A percentile compares a stretch with the other conserved stretches of the same genome.
phyloP scores from a whole-genome alignment of 345 rosid genomes.

The Hibiscus trionum region DNA sequence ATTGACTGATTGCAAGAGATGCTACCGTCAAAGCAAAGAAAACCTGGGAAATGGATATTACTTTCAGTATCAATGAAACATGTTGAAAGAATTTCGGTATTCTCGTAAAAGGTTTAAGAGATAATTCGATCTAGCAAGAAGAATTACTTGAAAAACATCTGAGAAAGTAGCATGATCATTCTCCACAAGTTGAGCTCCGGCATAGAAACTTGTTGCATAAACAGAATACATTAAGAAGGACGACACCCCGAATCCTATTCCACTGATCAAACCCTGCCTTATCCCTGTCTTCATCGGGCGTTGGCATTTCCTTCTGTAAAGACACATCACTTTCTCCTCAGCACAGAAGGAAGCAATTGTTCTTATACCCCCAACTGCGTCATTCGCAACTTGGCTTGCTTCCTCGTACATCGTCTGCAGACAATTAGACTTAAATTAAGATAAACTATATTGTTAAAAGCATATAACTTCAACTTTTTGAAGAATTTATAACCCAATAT shows the following conservation, averaged over 20 bases:
- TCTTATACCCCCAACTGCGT: constrained; percentile 79
- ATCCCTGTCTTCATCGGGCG: constrained; percentile 58
- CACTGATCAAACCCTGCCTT: constrained; percentile 55
- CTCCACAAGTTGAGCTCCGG: constrained; percentile 53
- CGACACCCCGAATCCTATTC: constrained; percentile 55
- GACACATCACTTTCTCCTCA: constrained; percentile 63
- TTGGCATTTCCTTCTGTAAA: constrained; percentile 56
- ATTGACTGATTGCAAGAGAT: constrained; percentile 47
- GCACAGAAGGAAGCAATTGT: constrained; percentile 82
- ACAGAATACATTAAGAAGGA: constrained; percentile 40
- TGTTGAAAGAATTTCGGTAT: background rate
- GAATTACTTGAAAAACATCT: constrained; percentile 49
- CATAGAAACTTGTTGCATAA: constrained; percentile 57
- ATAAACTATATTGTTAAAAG: background rate
- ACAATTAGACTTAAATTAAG: background rate
- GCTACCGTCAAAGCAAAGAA: constrained; percentile 59
- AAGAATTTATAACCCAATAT: background rate
- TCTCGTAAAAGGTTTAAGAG: too few species aligned
- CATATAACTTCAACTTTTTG: background rate
- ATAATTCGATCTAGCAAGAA: background rate
- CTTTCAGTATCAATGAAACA: background rate
- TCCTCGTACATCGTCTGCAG: constrained; percentile 66
- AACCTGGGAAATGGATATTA: constrained; percentile 28
- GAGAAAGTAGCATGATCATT: constrained; percentile 40
- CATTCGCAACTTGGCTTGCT: constrained; percentile 84